Percentiles rank a stretch among this genome's conserved stretches.
phyloP scores from a whole-genome alignment of 202 grass and related monocot species.

The Carex arenaria region DNA sequence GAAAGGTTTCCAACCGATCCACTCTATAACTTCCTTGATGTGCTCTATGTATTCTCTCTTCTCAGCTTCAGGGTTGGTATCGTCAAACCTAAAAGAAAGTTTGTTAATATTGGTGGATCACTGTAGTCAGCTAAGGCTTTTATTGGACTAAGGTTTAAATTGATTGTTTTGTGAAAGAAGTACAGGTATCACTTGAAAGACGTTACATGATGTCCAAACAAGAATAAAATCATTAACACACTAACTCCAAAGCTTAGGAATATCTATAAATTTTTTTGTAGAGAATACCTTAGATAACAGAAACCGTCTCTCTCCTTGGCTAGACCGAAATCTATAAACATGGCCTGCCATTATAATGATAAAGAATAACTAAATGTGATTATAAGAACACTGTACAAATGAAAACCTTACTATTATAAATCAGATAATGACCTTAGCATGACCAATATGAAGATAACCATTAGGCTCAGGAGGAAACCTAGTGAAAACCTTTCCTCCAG shows the following conservation, averaged over 20 bases:
- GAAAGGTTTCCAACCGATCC: conserved; percentile 92
- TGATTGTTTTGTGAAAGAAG: background rate
- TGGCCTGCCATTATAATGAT: conserved; percentile 49
- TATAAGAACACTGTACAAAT: background rate
- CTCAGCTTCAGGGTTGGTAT: conserved; percentile 94
- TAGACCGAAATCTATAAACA: conserved; percentile 96
- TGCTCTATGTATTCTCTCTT: conserved; percentile 93
- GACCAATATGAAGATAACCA: conserved; percentile 93
- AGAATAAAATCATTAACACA: background rate
- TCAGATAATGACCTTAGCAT: conserved; percentile 65
- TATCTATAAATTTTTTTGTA: background rate
- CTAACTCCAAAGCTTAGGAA: background rate
- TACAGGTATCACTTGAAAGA: background rate
- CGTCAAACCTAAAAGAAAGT: conserved; percentile 66
- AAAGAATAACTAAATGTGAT: background rate
- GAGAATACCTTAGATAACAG: conserved; percentile 75
- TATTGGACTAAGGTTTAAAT: background rate
- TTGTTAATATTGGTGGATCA: background rate
- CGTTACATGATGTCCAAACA: background rate
- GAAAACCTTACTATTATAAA: conserved; percentile 22
- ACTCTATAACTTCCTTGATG: conserved; percentile 78
- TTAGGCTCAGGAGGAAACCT: conserved; percentile 92
- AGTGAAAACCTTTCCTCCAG: conserved; percentile 93
- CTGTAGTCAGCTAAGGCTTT: background rate
- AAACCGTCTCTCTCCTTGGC: conserved; percentile 78